Percentiles rank a stretch among this genome's conserved stretches.
Conservation (phyloP, 768 basidiomycete genomes). For the Chalciporus sphaerocephalus region DNA sequence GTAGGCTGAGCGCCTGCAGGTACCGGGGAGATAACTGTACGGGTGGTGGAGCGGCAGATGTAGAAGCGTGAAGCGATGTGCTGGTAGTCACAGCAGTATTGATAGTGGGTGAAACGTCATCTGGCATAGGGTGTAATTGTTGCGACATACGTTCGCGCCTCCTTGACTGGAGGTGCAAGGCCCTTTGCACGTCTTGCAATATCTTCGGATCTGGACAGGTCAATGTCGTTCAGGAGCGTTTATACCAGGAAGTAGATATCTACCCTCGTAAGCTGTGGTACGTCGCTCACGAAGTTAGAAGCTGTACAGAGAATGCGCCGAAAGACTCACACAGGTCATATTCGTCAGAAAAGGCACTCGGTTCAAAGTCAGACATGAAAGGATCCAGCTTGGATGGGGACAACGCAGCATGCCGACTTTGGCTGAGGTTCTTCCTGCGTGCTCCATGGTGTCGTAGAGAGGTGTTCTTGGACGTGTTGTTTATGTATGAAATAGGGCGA, state of each 20-base stretch:
- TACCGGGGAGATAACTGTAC: conserved; percentile 20
- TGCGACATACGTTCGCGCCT: conserved; percentile 57
- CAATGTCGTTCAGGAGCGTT: conserved; percentile 12
- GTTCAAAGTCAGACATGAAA: conserved; percentile 33
- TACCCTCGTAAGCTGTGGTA: conserved; percentile 68
- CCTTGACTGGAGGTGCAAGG: conserved; percentile 66
- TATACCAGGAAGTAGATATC: conserved; percentile 21
- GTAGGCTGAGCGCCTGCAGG: conserved; percentile 15
- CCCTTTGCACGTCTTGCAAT: conserved; percentile 75
- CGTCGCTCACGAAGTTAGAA: conserved; percentile 10
- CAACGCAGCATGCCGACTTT: conserved; percentile 12
- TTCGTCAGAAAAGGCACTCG: conserved; percentile 61
- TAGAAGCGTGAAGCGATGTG: conserved; percentile 29
- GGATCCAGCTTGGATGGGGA: conserved; percentile 26
- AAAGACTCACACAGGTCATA: conserved; percentile 66
- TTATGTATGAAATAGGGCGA: conserved; percentile 13
- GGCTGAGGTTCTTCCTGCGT: conserved; percentile 13
- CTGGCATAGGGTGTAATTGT: conserved; percentile 15
- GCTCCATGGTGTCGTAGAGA: conserved; percentile 15
- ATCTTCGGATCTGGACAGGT: conserved; percentile 62
- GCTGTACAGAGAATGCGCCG: conserved; percentile 1
- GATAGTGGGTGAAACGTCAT: conserved; percentile 21
- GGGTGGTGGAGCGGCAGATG: conserved; percentile 21
- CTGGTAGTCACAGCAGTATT: conserved; percentile 26
- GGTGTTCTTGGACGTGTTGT: conserved; percentile 13